Base-by-base conservation (phyloP, 768 basidiomycete genomes). In the Leccinum aurantiacum region DNA sequence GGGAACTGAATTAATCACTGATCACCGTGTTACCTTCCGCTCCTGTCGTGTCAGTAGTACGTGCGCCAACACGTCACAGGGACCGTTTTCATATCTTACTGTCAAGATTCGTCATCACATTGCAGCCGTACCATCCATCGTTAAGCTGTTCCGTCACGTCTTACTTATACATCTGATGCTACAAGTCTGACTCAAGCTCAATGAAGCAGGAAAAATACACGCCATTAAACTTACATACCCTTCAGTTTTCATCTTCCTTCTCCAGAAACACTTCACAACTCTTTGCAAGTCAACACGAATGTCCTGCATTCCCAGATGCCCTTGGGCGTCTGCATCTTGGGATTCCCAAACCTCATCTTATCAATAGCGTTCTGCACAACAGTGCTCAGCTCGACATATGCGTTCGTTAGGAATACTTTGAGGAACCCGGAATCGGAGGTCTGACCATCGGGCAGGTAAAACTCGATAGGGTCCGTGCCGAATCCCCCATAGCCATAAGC, bases 391-490 rank as follows among this genome's bases (percentile, higher is more conserved):
- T 68, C 62, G 29, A 64, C 65, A 29, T 63, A 63, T 13, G 56
- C 22, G 31, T 62, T 66, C 57, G 67, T 64, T 60, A 68, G 33
- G 50, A 68, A 68, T 8, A 68, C 17, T 33, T 66, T 69, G 60
- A 68, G 64, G 38, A 68, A 69, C 9, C 62, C 65, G 1, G 67
- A 66, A 55, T 68, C 67, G 10, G n/a, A 53, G 6, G 49, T 11
- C 11, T 44, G 13, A 15, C 31, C 59, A 0, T 25, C 15, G 7
- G 59, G 58, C 1, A 66, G 59, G 53, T 62, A 62, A n/a, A 68
- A 62, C 47, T 68, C 58, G 55, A 69, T 60, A 9, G 67, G 53
- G 33, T 69, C 33, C 3, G 62, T 66, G 15, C 67, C 64, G n/a
- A 66, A 68, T 10, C 35, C 67, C 4, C 67, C 67, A 22, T 66